Evolutionary conservation across 441 rosid species (phyloP).

Genomic region (Adansonia gregorii): DNA sequence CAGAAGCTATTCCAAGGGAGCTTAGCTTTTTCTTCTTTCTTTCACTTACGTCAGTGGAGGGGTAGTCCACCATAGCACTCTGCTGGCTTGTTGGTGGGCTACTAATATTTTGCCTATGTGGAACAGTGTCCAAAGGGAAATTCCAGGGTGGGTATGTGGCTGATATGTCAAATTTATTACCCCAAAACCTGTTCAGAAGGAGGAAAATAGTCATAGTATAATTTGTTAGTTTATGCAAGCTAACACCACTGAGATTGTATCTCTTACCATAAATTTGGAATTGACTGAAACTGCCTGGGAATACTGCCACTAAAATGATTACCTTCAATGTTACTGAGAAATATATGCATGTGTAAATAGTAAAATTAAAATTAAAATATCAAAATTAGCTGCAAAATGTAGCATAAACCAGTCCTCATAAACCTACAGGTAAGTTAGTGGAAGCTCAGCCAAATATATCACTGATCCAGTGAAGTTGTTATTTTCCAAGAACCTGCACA

Average conservation of each 20-base stretch:
- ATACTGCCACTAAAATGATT: constrained; percentile 88
- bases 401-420: constrained; percentile 24
- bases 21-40: constrained; percentile 60
- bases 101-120: constrained; percentile 53
- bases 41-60: constrained; percentile 39
- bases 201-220: constrained; percentile 20
- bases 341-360: constrained; percentile 34
- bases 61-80: constrained; percentile 73
- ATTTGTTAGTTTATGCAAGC: constrained; percentile 1
- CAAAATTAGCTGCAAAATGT: constrained; percentile 25
- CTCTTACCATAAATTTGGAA: constrained; percentile 81
- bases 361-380: constrained; percentile 10
- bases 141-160: constrained; percentile 77
- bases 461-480: constrained; percentile 94
- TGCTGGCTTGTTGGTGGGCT: constrained; percentile 70
- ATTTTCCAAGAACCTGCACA: constrained; percentile 78
- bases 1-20: constrained; percentile 58
- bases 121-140: constrained; percentile 61
- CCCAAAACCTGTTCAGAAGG: constrained; percentile 68
- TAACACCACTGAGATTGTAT: constrained; percentile 25
- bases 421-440: constrained; percentile 77
- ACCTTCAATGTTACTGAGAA: constrained; percentile 73
- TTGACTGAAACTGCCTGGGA: constrained; percentile 80
- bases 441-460: constrained; percentile 73
- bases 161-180: constrained; percentile 65